phyloP scores from a whole-genome alignment of 176 grass and related monocot genomes.

The Eremochloa ophiuroides region DNA sequence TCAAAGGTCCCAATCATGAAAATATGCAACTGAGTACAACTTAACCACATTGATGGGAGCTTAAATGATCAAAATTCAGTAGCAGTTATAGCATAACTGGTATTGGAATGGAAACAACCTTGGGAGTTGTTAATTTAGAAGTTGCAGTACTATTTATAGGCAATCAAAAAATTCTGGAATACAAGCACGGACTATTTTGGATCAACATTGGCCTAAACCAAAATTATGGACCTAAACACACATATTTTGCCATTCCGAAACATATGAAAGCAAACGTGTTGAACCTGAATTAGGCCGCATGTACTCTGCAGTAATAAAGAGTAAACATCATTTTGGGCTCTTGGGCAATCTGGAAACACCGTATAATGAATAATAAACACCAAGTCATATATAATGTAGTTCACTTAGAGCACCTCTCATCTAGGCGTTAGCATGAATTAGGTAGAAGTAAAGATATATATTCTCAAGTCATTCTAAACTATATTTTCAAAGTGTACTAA shows the following conservation, averaged over 20 bases:
- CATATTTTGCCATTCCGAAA: no score
- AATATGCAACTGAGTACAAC: not conserved
- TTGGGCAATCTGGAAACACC: no score
- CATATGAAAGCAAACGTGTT: not conserved
- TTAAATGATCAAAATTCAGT: not conserved
- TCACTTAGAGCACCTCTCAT: no score
- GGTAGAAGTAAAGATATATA: no score
- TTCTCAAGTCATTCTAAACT: no score
- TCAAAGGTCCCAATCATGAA: not conserved
- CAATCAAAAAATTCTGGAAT: not conserved
- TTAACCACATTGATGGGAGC: not conserved
- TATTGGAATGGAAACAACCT: not conserved
- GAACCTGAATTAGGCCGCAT: not conserved
- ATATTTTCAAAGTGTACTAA: no score
- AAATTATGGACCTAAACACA: not conserved
- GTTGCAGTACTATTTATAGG: not conserved
- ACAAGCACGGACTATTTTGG: not conserved
- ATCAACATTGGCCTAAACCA: not conserved
- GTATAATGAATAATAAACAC: no score
- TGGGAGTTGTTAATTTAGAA: not conserved
- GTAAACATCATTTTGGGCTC: not conserved
- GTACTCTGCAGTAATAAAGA: not conserved
- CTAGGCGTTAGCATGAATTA: no score
- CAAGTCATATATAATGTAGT: no score
- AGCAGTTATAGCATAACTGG: not conserved